These are phyloP conservation scores for Camelina laxa DNA, from an alignment of 345 rosid genomes.

Conservation along the genomic window DNA sequence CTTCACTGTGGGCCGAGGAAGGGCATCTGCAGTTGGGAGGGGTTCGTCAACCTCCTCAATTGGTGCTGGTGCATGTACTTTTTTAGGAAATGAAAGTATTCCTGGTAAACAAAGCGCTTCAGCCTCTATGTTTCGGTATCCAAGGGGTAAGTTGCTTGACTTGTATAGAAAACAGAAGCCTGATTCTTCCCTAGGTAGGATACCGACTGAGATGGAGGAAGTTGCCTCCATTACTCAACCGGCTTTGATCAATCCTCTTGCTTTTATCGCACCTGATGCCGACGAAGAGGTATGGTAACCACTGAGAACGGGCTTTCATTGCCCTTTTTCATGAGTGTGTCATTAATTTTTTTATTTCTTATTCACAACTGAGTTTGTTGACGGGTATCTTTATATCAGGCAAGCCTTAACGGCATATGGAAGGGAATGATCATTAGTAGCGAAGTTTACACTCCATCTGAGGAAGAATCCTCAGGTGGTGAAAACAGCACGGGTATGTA, in stretches of 20 bases:
- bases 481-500: constrained; percentile 53
- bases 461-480: constrained; percentile 42
- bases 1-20: constrained; percentile 83
- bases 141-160: constrained; percentile 74
- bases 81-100: constrained; percentile 28
- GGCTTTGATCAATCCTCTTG: constrained; percentile 61
- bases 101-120: constrained; percentile 40
- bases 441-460: constrained; percentile 54
- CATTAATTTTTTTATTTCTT: constrained; percentile 25
- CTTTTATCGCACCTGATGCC: constrained; percentile 74
- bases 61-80: constrained; percentile 33
- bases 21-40: constrained; percentile 45
- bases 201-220: constrained; percentile 66
- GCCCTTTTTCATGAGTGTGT: neutral
- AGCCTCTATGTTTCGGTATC: constrained; percentile 53
- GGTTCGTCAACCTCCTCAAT: constrained; percentile 34
- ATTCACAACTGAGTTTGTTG: constrained; percentile 28
- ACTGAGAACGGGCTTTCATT: neutral
- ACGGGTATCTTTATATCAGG: constrained; percentile 46
- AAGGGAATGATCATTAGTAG: constrained; percentile 75
- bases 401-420: constrained; percentile 64
- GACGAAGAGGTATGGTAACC: constrained; percentile 69
- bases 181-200: constrained; percentile 37
- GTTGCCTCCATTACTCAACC: constrained; percentile 51
- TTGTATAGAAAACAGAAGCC: constrained; percentile 41